phyloP scores from a whole-genome alignment of 768 basidiomycete species.

The Calocybe indica region DNA sequence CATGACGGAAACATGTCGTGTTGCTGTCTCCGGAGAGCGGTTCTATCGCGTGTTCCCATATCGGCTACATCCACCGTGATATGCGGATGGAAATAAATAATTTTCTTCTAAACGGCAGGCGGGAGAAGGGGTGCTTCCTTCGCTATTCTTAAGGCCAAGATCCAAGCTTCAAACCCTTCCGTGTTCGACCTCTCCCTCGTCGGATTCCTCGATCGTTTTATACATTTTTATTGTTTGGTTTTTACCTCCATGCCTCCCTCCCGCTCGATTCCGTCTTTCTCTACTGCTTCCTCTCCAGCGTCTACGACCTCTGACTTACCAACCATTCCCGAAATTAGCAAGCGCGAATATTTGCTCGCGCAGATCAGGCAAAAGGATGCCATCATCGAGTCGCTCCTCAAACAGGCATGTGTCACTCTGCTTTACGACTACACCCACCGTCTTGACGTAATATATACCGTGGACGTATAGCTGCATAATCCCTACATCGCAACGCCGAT shows the following conservation, averaged over 20 bases:
- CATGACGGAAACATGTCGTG: slow-evolving; percentile 9
- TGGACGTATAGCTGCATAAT: slow-evolving; percentile 54
- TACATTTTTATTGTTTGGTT: not conserved
- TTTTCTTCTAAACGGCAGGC: not conserved
- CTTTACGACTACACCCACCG: slow-evolving; percentile 1
- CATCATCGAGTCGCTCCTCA: slow-evolving; percentile 79
- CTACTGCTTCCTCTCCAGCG: slow-evolving; percentile 17
- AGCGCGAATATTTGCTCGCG: slow-evolving; percentile 80
- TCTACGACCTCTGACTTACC: slow-evolving; percentile 33
- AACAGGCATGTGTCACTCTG: slow-evolving; percentile 44
- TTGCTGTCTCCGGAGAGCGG: slow-evolving; percentile 5
- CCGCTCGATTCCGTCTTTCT: slow-evolving; percentile 12
- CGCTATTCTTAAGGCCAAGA: too few species aligned
- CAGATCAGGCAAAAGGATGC: slow-evolving; percentile 85
- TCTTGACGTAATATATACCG: not conserved
- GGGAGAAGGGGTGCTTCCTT: too few species aligned
- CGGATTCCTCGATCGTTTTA: too few species aligned
- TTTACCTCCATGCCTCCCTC: slow-evolving; percentile 13
- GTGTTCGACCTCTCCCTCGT: too few species aligned
- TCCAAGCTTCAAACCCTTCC: too few species aligned
- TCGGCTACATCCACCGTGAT: slow-evolving; percentile 6
- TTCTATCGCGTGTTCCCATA: slow-evolving; percentile 8
- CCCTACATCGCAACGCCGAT: slow-evolving; percentile 77
- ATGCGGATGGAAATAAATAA: slow-evolving; percentile 2
- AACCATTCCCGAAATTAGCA: slow-evolving; percentile 44